Conservation (phyloP, 2,329 filamentous ascomycete species). For the Scytalidium sp. region DNA sequence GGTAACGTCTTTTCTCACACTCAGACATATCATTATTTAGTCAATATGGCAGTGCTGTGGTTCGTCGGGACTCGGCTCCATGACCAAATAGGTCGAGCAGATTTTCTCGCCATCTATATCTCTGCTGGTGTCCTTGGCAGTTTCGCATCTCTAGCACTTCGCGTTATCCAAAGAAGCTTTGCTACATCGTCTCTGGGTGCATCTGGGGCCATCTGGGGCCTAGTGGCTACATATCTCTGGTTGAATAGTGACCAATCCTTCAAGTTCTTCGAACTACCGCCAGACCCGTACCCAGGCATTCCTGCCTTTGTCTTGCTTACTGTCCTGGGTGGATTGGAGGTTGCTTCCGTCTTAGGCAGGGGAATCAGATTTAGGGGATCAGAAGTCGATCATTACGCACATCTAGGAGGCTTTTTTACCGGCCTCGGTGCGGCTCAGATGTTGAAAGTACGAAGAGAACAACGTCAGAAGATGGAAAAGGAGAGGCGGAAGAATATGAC, state of each 20-base stretch:
- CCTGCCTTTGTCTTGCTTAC: slow-evolving; percentile 53
- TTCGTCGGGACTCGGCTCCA: slow-evolving; percentile 65
- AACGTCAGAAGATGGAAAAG: slow-evolving; percentile 16
- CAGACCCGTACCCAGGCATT: slow-evolving; percentile 49
- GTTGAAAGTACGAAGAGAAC: slow-evolving; percentile 16
- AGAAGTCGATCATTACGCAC: slow-evolving; percentile 33
- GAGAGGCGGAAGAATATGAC: slow-evolving; percentile 17
- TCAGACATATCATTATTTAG: slow-evolving; percentile 52
- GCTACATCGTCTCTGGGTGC: slow-evolving; percentile 58
- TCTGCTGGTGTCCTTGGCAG: slow-evolving; percentile 56
- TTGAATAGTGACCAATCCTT: slow-evolving; percentile 54
- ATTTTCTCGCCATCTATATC: slow-evolving; percentile 67
- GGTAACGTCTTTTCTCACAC: slow-evolving; percentile 70
- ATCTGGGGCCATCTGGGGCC: slow-evolving; percentile 60
- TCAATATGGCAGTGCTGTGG: slow-evolving; percentile 65
- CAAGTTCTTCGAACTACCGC: slow-evolving; percentile 54
- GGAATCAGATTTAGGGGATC: slow-evolving; percentile 11
- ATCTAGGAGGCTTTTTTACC: slow-evolving; percentile 32
- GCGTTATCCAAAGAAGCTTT: slow-evolving; percentile 36
- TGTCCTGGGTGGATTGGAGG: slow-evolving; percentile 47
- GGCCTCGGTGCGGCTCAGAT: slow-evolving; percentile 25
- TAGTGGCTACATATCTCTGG: slow-evolving; percentile 61
- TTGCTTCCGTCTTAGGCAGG: slow-evolving; percentile 36
- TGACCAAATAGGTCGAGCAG: slow-evolving; percentile 66
- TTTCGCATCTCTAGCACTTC: slow-evolving; percentile 50